Evolutionary conservation across 352 stramenopile genomes (phyloP).

Genomic region (Phytophthora fragariae): DNA sequence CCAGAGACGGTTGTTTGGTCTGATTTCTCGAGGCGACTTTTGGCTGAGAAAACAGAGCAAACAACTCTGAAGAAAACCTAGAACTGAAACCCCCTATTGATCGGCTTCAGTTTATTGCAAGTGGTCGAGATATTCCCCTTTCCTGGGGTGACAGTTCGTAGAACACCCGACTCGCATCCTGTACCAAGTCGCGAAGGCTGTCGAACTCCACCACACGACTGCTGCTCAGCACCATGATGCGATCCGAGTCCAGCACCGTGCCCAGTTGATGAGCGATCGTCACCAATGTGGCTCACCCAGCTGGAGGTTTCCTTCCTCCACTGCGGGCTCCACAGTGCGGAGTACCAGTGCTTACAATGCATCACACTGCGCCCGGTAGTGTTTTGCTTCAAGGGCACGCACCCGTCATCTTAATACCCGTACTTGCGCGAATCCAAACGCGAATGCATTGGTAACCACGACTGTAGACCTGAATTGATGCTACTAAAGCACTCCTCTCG

Average conservation of each 20-base stretch:
- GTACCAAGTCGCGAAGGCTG: conserved; percentile 79
- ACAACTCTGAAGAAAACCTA: too few species aligned
- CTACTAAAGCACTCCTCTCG: too few species aligned
- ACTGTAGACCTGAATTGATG: neutral
- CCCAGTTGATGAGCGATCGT: conserved; percentile 94
- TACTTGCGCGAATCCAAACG: too few species aligned
- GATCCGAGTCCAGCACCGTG: conserved; percentile 46
- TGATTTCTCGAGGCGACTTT: too few species aligned
- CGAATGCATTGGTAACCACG: neutral
- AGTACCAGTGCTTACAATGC: neutral
- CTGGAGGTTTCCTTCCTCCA: too few species aligned
- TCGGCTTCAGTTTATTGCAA: conserved; percentile 12
- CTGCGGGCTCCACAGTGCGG: too few species aligned
- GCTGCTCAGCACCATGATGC: conserved; percentile 54
- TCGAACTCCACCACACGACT: too few species aligned
- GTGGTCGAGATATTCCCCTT: conserved; percentile 24
- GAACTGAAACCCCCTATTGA: too few species aligned
- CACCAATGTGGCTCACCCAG: conserved; percentile 57
- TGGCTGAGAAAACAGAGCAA: too few species aligned
- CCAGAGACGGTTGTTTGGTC: too few species aligned
- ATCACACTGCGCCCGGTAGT: neutral
- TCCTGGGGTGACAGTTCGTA: conserved; percentile 17
- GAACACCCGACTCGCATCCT: conserved; percentile 70
- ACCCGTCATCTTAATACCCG: neutral
- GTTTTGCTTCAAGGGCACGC: neutral